Evolutionary conservation across 2,329 filamentous ascomycete genomes (phyloP).

Genomic region (Colletotrichum liriopes): DNA sequence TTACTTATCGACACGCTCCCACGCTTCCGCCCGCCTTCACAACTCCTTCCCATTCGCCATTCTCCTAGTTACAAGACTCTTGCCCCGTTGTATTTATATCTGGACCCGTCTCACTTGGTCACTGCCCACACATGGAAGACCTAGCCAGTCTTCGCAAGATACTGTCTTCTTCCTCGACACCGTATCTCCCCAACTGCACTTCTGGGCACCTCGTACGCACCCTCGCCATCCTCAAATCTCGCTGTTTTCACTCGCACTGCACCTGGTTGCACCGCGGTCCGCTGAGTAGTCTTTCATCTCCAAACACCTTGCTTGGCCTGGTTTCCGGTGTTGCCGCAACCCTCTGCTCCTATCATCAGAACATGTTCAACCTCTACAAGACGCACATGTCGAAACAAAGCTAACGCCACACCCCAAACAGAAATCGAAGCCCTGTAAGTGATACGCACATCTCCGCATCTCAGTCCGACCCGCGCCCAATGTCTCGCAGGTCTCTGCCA

Average conservation of each 20-base stretch:
- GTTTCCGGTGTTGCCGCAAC: too few species aligned
- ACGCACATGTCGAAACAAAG: not conserved
- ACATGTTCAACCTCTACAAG: too few species aligned
- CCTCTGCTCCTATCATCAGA: not conserved
- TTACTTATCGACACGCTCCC: not conserved
- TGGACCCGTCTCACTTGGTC: too few species aligned
- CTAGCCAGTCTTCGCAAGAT: not conserved
- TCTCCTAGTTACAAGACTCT: not conserved
- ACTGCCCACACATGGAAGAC: not conserved
- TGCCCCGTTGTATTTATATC: not conserved
- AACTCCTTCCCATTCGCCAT: not conserved
- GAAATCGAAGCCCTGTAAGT: constrained; percentile 11
- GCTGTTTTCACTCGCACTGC: too few species aligned
- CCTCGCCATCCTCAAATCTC: not conserved
- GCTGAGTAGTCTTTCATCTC: too few species aligned
- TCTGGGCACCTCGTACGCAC: too few species aligned
- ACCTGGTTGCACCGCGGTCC: too few species aligned
- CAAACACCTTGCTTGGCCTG: too few species aligned
- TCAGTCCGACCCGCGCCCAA: not conserved
- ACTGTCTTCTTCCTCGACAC: not conserved
- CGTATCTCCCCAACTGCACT: too few species aligned
- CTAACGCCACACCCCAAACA: not conserved
- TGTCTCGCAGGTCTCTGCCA: not conserved
- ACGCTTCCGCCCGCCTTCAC: not conserved
- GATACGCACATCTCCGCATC: not conserved